phyloP scores from a whole-genome alignment of 2,329 filamentous ascomycete genomes.

The Sporothrix mexicana region DNA sequence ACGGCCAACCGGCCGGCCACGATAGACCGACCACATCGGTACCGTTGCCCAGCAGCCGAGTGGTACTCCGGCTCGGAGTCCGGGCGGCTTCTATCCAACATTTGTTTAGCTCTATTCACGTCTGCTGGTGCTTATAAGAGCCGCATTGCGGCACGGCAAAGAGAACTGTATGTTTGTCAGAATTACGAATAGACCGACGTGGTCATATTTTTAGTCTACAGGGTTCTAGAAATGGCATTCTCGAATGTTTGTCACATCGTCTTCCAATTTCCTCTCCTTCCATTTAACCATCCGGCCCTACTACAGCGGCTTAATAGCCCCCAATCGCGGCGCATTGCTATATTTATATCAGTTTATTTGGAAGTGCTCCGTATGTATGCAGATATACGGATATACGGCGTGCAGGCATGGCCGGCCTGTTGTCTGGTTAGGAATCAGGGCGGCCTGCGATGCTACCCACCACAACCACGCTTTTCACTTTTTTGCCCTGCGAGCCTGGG shows the following conservation, averaged over 20 bases:
- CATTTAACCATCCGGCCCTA: background rate
- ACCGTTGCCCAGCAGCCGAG: background rate
- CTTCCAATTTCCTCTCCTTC: background rate
- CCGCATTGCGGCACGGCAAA: no score
- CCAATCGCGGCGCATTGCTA: background rate
- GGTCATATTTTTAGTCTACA: no score
- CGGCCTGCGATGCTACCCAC: constrained; percentile 7
- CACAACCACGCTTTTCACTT: background rate
- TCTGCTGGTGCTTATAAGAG: no score
- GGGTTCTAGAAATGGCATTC: no score
- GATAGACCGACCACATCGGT: background rate
- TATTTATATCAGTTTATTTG: background rate
- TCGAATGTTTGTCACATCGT: no score
- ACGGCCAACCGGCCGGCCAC: background rate
- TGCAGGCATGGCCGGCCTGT: background rate
- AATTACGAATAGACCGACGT: no score
- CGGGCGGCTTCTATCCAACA: background rate
- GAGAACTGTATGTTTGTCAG: no score
- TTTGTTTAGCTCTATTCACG: background rate
- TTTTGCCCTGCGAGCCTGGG: no score
- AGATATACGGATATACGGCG: background rate
- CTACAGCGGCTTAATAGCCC: background rate
- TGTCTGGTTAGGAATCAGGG: background rate
- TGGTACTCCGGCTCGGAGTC: background rate
- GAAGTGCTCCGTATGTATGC: background rate